phyloP scores from a whole-genome alignment of 2,329 filamentous ascomycete species.

The Fusarium denticulatum region DNA sequence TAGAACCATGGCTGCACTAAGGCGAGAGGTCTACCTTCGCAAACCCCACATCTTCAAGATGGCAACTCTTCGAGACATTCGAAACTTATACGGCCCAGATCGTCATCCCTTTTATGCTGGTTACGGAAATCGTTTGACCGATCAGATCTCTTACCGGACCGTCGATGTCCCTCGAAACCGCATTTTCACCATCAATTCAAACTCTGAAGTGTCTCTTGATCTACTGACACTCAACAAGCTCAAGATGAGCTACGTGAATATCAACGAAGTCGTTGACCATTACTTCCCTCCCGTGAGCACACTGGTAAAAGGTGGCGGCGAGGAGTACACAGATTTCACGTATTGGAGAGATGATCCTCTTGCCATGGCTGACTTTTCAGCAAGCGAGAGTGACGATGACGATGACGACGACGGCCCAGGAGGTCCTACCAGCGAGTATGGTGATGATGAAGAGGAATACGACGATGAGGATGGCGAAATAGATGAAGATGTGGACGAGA shows the following conservation, averaged over 20 bases:
- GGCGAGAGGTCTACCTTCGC: constrained; percentile 91
- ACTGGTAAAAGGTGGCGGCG: constrained; percentile 86
- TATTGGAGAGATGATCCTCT: constrained; percentile 92
- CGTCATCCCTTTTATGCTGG: constrained; percentile 93
- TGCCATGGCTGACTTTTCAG: constrained; percentile 88
- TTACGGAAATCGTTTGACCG: constrained; percentile 95
- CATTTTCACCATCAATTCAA: constrained; percentile 99
- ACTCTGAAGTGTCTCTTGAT: constrained; percentile 93
- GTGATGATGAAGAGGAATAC: constrained; percentile 57
- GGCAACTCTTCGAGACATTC: constrained; percentile 95
- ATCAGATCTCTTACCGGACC: constrained; percentile 93
- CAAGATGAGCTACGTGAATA: constrained; percentile 96
- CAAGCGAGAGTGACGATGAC: constrained; percentile 73
- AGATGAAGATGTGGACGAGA: constrained; percentile 53
- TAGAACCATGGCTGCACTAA: constrained; percentile 89
- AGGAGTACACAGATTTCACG: constrained; percentile 96
- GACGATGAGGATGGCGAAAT: constrained; percentile 57
- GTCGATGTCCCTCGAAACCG: constrained; percentile 94
- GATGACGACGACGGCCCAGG: constrained; percentile 64
- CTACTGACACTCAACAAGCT: constrained; percentile 91
- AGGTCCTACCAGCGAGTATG: constrained; percentile 55
- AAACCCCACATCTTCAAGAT: constrained; percentile 99
- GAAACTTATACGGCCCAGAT: constrained; percentile 81
- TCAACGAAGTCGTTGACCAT: constrained; percentile 96
- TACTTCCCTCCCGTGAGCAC: constrained; percentile 94